Base-by-base conservation (phyloP, 2,329 filamentous ascomycete species). In the Colletotrichum spinosum region DNA sequence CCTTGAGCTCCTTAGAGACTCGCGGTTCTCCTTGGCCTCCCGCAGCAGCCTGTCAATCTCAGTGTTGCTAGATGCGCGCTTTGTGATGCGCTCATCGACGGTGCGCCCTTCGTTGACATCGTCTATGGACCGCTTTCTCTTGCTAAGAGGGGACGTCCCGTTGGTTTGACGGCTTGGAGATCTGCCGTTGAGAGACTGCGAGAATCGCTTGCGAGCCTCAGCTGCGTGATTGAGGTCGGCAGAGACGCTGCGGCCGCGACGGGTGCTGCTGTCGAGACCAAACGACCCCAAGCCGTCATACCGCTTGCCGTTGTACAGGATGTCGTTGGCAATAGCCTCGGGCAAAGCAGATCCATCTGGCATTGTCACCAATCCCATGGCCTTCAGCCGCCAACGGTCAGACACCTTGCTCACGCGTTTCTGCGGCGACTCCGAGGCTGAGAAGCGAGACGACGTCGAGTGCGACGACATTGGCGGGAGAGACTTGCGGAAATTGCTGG, bases 291-390 rank as follows among this genome's bases (percentile, higher is more conserved):
- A 66, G 3, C 77, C 77, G 1, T 75, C 70, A 58, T 77, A 79
- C 7, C 77, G 76, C 66, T 78, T 80, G 34, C 79, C 79, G 50
- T 79, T 77, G 58, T 76, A 74, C 45, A 80, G 71, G 69, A 83
- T 79, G 34, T 84, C 80, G 41, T 79, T 70, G 11, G 82, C 83
- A 45, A 88, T 76, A 3, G 79, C 78, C 67, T 87, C 84, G 6
- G 84, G 85, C 3, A 86, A 70, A 66, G 83, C 84, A 52, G 83
- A 80, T n/a, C 85, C 80, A 67, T 87, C 81, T 5, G 82, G 79
- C 79, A 86, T 81, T 67, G 81, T 82, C 3, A 85, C 82, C 15
- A 87, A 78, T 9, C 81, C 82, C 81, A 83, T 83, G 46, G 81
- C 81, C 55, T 83, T 83, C 62, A 84, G 74, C 6, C 77, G 74